Evolutionary conservation across 1,284 basidiomycete species (phyloP).

Genomic region (Moniliophthora roreri): DNA sequence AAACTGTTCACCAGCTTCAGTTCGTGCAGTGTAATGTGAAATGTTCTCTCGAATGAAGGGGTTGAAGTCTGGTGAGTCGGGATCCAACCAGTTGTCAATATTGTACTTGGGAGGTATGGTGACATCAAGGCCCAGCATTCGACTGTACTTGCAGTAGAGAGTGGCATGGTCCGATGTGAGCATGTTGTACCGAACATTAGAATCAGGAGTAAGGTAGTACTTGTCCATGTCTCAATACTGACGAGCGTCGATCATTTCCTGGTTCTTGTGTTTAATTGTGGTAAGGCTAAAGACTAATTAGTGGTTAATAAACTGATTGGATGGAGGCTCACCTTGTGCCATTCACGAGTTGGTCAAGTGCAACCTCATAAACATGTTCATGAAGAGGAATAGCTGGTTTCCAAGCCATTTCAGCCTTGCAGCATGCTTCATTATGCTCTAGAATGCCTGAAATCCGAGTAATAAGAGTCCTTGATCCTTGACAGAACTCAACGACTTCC

Average conservation of each 20-base stretch:
- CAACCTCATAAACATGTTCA: constrained; percentile 27
- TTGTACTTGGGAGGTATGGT: neutral
- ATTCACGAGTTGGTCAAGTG: constrained; percentile 24
- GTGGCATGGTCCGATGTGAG: neutral
- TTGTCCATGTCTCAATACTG: constrained; percentile 3
- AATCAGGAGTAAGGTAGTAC: neutral
- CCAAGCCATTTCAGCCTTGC: constrained; percentile 16
- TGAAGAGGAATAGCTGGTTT: constrained; percentile 29
- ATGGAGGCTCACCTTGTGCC: constrained; percentile 19
- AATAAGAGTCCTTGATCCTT: constrained; percentile 10
- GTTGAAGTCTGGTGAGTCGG: neutral
- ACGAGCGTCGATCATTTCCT: neutral
- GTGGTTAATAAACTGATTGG: neutral
- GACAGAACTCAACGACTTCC: constrained; percentile 24
- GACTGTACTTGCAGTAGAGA: constrained; percentile 1
- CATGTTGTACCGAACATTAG: constrained; percentile 1
- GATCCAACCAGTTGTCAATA: constrained; percentile 8
- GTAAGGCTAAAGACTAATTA: neutral
- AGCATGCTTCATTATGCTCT: constrained; percentile 26
- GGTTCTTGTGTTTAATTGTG: constrained; percentile 1
- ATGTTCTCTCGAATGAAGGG: constrained; percentile 15
- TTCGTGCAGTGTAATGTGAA: constrained; percentile 25
- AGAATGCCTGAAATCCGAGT: constrained; percentile 22
- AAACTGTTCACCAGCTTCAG: constrained; percentile 20
- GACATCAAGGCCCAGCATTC: neutral